Percentiles rank a stretch among this genome's conserved stretches.
Evolutionary conservation across 352 stramenopile species (phyloP).

Genomic region (Phytopythium ostracodes): DNA sequence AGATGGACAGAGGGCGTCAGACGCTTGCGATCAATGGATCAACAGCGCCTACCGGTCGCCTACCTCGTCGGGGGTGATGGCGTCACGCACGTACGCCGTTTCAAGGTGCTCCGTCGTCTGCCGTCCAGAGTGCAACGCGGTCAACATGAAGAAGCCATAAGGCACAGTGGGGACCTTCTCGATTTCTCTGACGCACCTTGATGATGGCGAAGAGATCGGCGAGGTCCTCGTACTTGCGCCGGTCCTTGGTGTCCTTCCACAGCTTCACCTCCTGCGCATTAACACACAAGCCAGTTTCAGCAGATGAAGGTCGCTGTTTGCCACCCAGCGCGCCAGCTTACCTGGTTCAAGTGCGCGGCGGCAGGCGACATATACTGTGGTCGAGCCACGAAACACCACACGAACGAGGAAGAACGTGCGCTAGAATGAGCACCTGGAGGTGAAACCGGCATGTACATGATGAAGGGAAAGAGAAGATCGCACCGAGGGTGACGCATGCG

Average conservation of each 20-base stretch:
- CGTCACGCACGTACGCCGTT: constrained; percentile 95
- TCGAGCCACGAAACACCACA: not conserved
- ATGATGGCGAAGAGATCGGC: constrained; percentile 96
- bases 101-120: constrained; percentile 96
- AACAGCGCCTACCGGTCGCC: not conserved
- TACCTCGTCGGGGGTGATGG: constrained; percentile 90
- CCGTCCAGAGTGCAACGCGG: not conserved
- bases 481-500: not conserved
- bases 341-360: not conserved
- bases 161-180: too few species aligned
- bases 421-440: not conserved
- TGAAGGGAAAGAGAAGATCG: not conserved
- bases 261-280: constrained; percentile 68
- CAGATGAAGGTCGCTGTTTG: too few species aligned
- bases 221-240: constrained; percentile 86
- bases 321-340: not conserved
- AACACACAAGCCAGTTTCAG: not conserved
- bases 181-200: constrained; percentile 46
- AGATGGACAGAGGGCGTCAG: constrained; percentile 3
- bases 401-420: not conserved
- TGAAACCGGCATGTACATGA: not conserved
- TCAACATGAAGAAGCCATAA: not conserved
- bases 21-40: not conserved
- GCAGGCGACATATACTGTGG: not conserved
- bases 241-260: constrained; percentile 80